phyloP scores from a whole-genome alignment of 441 rosid genomes.

The Pelargonium cotyledonis region DNA sequence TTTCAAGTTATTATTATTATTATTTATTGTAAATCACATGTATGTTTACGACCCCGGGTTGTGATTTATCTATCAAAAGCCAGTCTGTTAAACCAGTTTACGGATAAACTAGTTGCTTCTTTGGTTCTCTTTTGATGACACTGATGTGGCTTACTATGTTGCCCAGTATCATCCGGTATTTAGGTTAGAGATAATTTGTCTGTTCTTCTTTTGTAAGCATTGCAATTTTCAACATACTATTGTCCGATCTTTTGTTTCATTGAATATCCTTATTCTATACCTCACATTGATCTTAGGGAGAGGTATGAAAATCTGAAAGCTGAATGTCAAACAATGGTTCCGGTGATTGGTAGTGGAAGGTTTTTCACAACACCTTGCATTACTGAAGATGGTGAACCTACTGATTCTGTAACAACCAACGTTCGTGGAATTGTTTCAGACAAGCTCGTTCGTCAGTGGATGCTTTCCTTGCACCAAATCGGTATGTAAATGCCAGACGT shows the following conservation, averaged over 20 bases:
- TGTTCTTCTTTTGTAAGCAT: not conserved
- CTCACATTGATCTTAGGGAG: conserved; percentile 40
- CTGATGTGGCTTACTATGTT: not conserved
- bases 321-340: conserved; percentile 69
- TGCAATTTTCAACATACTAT: too few relatives aligned
- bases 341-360: conserved; percentile 67
- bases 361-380: conserved; percentile 48
- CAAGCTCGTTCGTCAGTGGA: conserved; percentile 66
- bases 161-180: not conserved
- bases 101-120: not conserved
- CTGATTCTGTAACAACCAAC: conserved; percentile 25
- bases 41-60: not conserved
- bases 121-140: not conserved
- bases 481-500: conserved; percentile 34
- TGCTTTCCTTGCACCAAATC: conserved; percentile 66
- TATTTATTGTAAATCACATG: conserved; percentile 1
- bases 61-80: not conserved
- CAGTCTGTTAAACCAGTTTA: not conserved
- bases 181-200: not conserved
- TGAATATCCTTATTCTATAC: not conserved
- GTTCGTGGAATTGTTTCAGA: conserved; percentile 34
- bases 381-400: conserved; percentile 52
- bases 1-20: not conserved
- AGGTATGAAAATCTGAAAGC: conserved; percentile 60
- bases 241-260: not conserved